Conservation (phyloP, 768 basidiomycete species). For the Suillus alpinus region DNA sequence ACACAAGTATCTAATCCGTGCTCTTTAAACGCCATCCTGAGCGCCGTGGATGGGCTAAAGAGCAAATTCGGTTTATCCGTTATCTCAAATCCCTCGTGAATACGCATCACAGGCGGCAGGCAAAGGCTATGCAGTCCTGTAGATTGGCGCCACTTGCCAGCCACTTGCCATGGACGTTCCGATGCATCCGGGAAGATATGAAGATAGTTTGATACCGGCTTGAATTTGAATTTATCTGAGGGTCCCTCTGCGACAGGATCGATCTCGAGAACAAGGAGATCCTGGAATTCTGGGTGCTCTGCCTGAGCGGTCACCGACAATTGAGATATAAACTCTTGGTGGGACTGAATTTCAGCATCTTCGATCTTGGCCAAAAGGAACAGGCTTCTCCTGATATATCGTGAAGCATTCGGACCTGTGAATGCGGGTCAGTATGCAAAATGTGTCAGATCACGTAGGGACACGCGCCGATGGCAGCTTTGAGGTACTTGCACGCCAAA, state of each 20-base stretch:
- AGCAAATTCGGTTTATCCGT: background rate
- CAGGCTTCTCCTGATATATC: background rate
- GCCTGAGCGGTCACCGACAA: background rate
- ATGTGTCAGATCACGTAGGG: background rate
- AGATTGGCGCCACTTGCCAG: background rate
- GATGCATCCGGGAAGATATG: conserved; percentile 2
- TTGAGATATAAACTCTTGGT: conserved; percentile 2
- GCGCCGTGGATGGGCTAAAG: conserved; percentile 1
- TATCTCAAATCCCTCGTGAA: background rate
- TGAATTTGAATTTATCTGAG: background rate
- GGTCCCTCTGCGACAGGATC: background rate
- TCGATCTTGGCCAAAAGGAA: conserved; percentile 1
- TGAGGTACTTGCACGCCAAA: conserved; percentile 2
- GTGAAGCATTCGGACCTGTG: background rate
- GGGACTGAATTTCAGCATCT: background rate
- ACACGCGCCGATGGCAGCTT: conserved; percentile 1
- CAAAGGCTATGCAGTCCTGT: background rate
- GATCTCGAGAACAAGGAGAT: conserved; percentile 1
- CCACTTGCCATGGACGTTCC: background rate
- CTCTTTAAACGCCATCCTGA: conserved; percentile 1
- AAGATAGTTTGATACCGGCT: background rate
- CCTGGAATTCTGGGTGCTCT: background rate
- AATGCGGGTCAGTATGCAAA: background rate
- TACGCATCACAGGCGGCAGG: background rate
- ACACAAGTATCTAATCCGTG: background rate